A percentile compares a stretch with the other conserved stretches of the same genome.
Conservation (phyloP, 768 basidiomycete species). For the Rhodotorula kratochvilovae region DNA sequence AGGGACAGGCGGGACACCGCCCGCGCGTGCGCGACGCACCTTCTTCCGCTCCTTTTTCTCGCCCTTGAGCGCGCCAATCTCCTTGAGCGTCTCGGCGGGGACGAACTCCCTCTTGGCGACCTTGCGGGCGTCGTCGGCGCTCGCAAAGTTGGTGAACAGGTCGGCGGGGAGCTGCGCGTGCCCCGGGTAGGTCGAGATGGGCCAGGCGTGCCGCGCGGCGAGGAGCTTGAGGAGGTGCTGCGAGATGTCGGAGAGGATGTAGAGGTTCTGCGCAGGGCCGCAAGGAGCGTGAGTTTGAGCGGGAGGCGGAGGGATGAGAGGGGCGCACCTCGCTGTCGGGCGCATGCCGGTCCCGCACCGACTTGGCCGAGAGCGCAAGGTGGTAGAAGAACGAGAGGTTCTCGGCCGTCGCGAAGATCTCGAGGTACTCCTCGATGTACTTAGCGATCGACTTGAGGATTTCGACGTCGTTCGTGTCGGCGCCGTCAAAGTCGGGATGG, state of each 20-base stretch:
- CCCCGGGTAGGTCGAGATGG: conserved; percentile 70
- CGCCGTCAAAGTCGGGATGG: conserved; percentile 78
- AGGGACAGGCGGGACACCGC: too few species aligned
- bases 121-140: conserved; percentile 52
- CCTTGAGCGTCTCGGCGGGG: conserved; percentile 57
- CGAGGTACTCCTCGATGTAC: conserved; percentile 87
- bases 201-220: conserved; percentile 66
- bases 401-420: conserved; percentile 68
- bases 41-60: conserved; percentile 23
- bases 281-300: too few species aligned
- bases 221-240: conserved; percentile 75
- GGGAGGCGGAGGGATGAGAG: not conserved
- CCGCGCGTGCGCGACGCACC: conserved; percentile 9
- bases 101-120: conserved; percentile 62
- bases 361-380: conserved; percentile 75
- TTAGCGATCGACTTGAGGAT: conserved; percentile 72
- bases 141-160: conserved; percentile 69
- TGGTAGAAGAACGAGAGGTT: conserved; percentile 79
- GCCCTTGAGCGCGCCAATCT: conserved; percentile 50
- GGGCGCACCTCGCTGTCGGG: conserved; percentile 61
- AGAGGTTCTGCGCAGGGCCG: conserved; percentile 59
- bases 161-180: conserved; percentile 74
- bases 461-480: conserved; percentile 57
- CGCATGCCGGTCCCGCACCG: conserved; percentile 72
- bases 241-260: conserved; percentile 78